A percentile compares a stretch with the other conserved stretches of the same genome.
These are phyloP conservation scores for Dryadomyces quercivorus DNA, from an alignment of 2,329 filamentous ascomycete genomes.

Conservation along the genomic window DNA sequence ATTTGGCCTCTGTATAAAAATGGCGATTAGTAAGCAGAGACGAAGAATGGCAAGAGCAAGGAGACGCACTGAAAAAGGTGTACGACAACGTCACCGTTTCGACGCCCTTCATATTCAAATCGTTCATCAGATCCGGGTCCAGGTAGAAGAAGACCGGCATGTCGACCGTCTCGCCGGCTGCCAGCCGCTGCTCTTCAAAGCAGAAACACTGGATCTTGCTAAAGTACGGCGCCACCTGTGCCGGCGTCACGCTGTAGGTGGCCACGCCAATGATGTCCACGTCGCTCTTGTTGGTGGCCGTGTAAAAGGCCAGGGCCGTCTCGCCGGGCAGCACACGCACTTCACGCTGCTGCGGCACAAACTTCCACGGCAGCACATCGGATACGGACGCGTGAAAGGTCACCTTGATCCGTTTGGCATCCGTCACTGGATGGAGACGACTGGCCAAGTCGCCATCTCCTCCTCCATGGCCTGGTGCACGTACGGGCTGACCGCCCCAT, in stretches of 20 bases:
- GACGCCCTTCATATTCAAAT: slow-evolving; percentile 84
- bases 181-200: slow-evolving; percentile 91
- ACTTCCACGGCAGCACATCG: slow-evolving; percentile 94
- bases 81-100: slow-evolving; percentile 94
- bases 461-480: slow-evolving; percentile 56
- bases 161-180: slow-evolving; percentile 92
- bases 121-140: slow-evolving; percentile 86
- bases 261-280: slow-evolving; percentile 96
- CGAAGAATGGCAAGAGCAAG: not conserved
- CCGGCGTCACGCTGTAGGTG: slow-evolving; percentile 93
- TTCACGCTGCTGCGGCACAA: slow-evolving; percentile 90
- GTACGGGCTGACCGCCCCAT: slow-evolving; percentile 87
- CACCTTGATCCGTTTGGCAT: slow-evolving; percentile 76
- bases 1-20: slow-evolving; percentile 68
- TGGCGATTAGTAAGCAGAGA: not conserved
- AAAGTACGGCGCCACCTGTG: slow-evolving; percentile 92
- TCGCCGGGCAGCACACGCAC: slow-evolving; percentile 91
- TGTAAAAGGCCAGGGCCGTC: slow-evolving; percentile 95
- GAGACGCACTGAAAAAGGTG: slow-evolving; percentile 86
- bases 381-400: slow-evolving; percentile 95
- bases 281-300: slow-evolving; percentile 79
- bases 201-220: slow-evolving; percentile 99
- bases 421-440: slow-evolving; percentile 68
- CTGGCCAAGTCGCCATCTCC: slow-evolving; percentile 53
- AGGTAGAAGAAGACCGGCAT: slow-evolving; percentile 99